Evolutionary conservation across 2,329 filamentous ascomycete genomes (phyloP), one percentile per base, ranked within the genome.

Genomic region (Trichoderma afroharzianum): DNA sequence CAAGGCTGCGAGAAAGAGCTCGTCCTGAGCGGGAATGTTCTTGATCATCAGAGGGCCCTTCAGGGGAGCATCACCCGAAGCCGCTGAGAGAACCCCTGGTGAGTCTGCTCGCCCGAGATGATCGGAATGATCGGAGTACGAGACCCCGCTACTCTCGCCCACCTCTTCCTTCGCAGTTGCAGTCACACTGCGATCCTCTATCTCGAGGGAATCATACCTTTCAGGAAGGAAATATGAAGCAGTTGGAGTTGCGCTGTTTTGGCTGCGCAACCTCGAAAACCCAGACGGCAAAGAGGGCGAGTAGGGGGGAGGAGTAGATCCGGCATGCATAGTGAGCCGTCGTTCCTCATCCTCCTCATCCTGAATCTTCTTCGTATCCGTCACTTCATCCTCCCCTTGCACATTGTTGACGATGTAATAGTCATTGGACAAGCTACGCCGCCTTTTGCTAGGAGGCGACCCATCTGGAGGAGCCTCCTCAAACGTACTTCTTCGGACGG

Each of bases 281-380:
- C 84, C 85, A 6, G 83, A 82, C 18, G 88, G 79, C 2, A 85
- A 78, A 5, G 88, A 88, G 12, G 89, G 80, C 1, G 87, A 88
- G 76, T 90, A 88, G 63, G 85, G 88, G 64, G 85, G 90, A 7
- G 88, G 88, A 2, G 88, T 90, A 78, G 90, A 88, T 1, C 88
- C 88, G 24, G 88, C 88, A 77, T 90, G 86, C 84, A 91, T 87
- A 0, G 84, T 89, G 53, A 90, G 83, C 58, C 88, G 83, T 63
- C 81, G 82, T 57, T 82, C 81, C 75, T 86, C 87, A 6, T 84
- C 81, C 8, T 84, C 85, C 28, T 81, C 82, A 43, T 88, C 80
- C 9, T 82, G 82, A 73, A 18, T 36, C 47, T 14, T 67, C 21
- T 85, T 80, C 66, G 85, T 78, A 3, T 85, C 85, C 66, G 79